phyloP scores from a whole-genome alignment of 495 filamentous ascomycete species.

The Aspergillus nanangensis region DNA sequence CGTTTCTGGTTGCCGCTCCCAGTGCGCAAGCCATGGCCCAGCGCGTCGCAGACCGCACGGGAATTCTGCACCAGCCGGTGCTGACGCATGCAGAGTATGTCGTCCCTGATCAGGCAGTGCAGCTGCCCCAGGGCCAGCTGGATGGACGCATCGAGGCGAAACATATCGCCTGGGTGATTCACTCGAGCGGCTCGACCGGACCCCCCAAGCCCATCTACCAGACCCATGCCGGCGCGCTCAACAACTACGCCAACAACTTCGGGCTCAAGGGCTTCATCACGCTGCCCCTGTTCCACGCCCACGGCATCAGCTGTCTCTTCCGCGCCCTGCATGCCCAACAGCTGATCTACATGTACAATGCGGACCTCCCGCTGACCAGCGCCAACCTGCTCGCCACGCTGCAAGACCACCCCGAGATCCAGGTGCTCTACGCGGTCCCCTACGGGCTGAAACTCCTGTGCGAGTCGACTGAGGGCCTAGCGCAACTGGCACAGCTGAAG shows the following conservation, averaged over 20 bases:
- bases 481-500: constrained; percentile 29
- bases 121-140: constrained; percentile 10
- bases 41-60: constrained; percentile 11
- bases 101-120: background rate
- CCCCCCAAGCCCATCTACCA: constrained; percentile 38
- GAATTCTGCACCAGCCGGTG: constrained; percentile 8
- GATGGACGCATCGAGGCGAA: constrained; percentile 18
- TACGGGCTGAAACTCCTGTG: constrained; percentile 46
- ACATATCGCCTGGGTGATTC: constrained; percentile 35
- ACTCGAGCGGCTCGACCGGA: constrained; percentile 40
- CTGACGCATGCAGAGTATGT: constrained; percentile 6
- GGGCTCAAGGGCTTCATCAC: constrained; percentile 43
- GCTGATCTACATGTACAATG: constrained; percentile 41
- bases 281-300: constrained; percentile 49
- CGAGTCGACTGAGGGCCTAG: constrained; percentile 37
- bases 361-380: constrained; percentile 37
- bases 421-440: constrained; percentile 42
- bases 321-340: constrained; percentile 37
- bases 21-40: constrained; percentile 12
- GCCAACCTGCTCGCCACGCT: constrained; percentile 35
- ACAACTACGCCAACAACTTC: constrained; percentile 37
- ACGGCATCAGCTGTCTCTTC: constrained; percentile 46
- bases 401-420: constrained; percentile 26
- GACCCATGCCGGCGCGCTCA: constrained; percentile 33
- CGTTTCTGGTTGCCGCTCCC: constrained; percentile 15